Evolutionary conservation across 1,139 yeast genomes (phyloP), one percentile per base, ranked within the genome.

Genomic region (Lodderomyces margitis): DNA sequence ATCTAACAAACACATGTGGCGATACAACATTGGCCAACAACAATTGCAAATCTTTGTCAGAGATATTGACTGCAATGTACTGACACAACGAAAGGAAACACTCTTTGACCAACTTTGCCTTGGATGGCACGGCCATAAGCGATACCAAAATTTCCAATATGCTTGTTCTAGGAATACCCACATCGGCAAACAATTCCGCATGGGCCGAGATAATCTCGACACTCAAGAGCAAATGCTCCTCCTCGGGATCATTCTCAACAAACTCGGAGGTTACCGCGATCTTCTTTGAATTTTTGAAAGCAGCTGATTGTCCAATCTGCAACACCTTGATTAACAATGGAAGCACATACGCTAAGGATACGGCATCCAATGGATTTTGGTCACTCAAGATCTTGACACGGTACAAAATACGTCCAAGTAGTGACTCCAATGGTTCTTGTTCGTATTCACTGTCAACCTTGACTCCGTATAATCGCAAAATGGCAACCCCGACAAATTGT

Each of bases 101-200:
- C 47, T 89, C 97, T 56, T 87, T 88, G 8, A 94, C 83, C 41
- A 81, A 63, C 54, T 89, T 88, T 8, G 92, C 84, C 53, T 84
- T 87, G 1, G 91, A 70, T 10, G 96, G 88, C 37, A 87, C 65
- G 27, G 78, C 72, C 75, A 92, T 73, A 46, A 89, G 70, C 3
- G 81, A 74, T 20, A 91, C 65, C 39, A 92, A 65, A 6, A 82
- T 81, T 11, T 66, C 64, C 44, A 92, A 64, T 34, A 88, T 76
- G 8, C 75, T 72, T 3, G 72, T 64, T 56, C 98, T 78, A 15
- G 96, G 95, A 41, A 88, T 79, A 1, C 76, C 62, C 0, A 74
- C 73, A 53, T 83, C 82, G 47, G 75, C 80, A 55, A 88, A 85
- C 16, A 76, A 78, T 51, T 83, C 95, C 12, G 91, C 80, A 57